Percentiles rank a stretch among this genome's conserved stretches.
phyloP scores from a whole-genome alignment of 192 early-diverging fungal genomes.

The Gaertneriomyces semiglobifer region DNA sequence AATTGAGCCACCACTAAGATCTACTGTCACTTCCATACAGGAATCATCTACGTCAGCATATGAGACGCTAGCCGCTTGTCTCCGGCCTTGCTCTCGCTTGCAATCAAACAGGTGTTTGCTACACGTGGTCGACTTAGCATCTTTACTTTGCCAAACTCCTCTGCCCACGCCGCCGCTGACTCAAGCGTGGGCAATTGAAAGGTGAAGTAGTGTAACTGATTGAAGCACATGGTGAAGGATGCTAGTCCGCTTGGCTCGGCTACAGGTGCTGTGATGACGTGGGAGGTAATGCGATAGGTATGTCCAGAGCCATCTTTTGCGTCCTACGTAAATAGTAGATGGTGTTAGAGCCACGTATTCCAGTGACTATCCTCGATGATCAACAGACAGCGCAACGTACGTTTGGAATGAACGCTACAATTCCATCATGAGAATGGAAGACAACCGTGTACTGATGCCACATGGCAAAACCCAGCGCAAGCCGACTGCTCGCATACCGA shows the following conservation, averaged over 20 bases:
- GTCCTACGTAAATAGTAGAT: not conserved
- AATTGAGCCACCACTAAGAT: too few relatives aligned
- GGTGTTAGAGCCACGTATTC: too few relatives aligned
- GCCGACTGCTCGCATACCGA: not conserved
- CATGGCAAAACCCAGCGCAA: not conserved
- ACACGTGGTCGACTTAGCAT: too few relatives aligned
- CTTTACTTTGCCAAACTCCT: not conserved
- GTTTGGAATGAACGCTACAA: conserved; percentile 2
- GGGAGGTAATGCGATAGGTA: not conserved
- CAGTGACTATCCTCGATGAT: too few relatives aligned
- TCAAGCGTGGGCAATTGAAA: not conserved
- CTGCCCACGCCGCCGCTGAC: not conserved
- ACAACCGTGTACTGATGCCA: conserved; percentile 6
- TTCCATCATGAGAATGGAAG: not conserved
- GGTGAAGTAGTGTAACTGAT: not conserved
- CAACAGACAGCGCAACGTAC: not conserved
- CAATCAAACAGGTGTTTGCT: too few relatives aligned
- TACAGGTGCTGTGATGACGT: not conserved
- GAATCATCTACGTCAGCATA: too few relatives aligned
- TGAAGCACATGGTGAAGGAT: not conserved
- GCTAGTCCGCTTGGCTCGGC: not conserved
- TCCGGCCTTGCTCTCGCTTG: too few relatives aligned
- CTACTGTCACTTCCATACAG: too few relatives aligned
- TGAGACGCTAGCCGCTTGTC: too few relatives aligned
- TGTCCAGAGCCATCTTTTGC: not conserved